Evolutionary conservation across 2,329 filamentous ascomycete genomes (phyloP), one percentile per base, ranked within the genome.

Genomic region (Aspergillus neotritici): DNA sequence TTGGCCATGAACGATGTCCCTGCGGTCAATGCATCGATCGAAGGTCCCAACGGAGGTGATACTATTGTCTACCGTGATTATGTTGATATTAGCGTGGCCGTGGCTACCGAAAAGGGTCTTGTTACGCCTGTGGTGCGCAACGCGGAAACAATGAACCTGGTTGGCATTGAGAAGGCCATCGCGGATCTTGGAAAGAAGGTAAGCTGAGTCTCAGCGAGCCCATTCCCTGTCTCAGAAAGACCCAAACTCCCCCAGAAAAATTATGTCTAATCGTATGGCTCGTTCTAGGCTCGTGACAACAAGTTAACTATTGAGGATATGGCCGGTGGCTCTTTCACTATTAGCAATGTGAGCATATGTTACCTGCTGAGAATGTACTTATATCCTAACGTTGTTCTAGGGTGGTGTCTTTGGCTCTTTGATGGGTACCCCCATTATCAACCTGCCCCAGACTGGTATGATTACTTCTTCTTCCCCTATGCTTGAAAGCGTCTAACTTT

Each of bases 291-390:
- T 51, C 87, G 93, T 51, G 90, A 96, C 64, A 85, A 86, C 68
- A 97, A 97, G 74, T 79, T 98, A 54, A 97, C 93, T 2, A 96
- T 98, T 58, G 93, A 98, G 73, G 93, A 98, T 65, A 96, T 98
- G 89, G 93, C 93, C 48, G 93, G 93, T 48, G 93, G 93, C 52
- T 96, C 91, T 30, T 98, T 96, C 70, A 97, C 93, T 49, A 96
- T 96, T 74, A 93, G 86, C 76, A 97, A 96, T 66, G 86, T 74
- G 51, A 58, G 69, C 56, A n/a, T 14, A 15, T 5, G 16, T 35
- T 31, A 17, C 7, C 31, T 31, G 15, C 21, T 33, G 29, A 6
- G 3, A 21, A 36, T 28, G 8, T 21, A 8, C 6, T 9, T 37
- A 9, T 16, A 31, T 39, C 16, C 31, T 46, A 37, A 36, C 17